Evolutionary conservation across 345 rosid species (phyloP).

Genomic region (Psidium friedrichsthalianum): DNA sequence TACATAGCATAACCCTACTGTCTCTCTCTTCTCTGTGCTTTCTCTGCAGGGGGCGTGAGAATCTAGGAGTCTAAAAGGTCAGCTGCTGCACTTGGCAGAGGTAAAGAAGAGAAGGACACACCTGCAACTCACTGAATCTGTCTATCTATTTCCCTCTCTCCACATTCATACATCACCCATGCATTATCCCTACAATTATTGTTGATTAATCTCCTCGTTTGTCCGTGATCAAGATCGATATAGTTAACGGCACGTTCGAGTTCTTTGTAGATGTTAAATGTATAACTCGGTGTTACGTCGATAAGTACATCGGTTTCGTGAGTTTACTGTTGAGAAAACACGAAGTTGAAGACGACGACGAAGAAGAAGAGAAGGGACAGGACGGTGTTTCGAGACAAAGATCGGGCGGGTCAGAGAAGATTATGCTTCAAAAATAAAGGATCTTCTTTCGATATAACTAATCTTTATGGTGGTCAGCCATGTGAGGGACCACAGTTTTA

Average conservation of each 20-base stretch:
- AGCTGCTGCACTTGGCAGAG: constrained; percentile 6
- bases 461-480: neutral
- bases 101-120: constrained; percentile 14
- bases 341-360: neutral
- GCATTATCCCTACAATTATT: neutral
- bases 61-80: constrained; percentile 39
- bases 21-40: constrained; percentile 7
- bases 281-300: neutral
- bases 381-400: neutral
- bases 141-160: neutral
- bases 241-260: neutral
- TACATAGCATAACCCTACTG: neutral
- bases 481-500: neutral
- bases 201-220: neutral
- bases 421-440: neutral
- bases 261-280: neutral
- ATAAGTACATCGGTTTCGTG: neutral
- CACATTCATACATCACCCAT: neutral
- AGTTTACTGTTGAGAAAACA: neutral
- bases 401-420: neutral
- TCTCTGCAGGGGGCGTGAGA: constrained; percentile 56
- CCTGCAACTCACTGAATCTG: constrained; percentile 10
- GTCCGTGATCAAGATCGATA: neutral
- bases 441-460: neutral
- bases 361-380: neutral